Percentiles rank a stretch among this genome's conserved stretches.
These are phyloP conservation scores for Taphrina pruni DNA, from an alignment of 1,139 yeast species.

Conservation along the genomic window DNA sequence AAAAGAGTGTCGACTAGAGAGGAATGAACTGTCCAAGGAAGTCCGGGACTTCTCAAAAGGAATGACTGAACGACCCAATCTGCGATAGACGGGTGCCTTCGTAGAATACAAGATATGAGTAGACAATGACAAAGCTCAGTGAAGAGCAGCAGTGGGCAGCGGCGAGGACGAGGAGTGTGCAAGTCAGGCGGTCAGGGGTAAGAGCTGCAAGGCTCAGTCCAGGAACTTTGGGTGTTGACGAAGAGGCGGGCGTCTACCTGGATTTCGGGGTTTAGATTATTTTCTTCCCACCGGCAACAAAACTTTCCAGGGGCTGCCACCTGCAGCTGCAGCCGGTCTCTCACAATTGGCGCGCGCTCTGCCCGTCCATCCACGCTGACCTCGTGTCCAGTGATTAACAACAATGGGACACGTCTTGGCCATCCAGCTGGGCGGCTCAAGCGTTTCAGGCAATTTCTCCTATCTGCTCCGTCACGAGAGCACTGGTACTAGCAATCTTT, in stretches of 20 bases:
- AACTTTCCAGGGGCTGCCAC: slow-evolving; percentile 12
- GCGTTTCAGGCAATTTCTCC: not conserved
- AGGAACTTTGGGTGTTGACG: slow-evolving; percentile 17
- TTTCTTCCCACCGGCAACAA: slow-evolving; percentile 16
- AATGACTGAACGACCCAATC: not conserved
- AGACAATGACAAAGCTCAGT: not conserved
- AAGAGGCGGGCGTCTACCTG: slow-evolving; percentile 19
- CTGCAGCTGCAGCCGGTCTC: slow-evolving; percentile 9
- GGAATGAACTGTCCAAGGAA: not conserved
- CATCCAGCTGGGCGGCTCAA: not conserved
- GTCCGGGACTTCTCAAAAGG: not conserved
- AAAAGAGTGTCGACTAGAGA: slow-evolving; percentile 9
- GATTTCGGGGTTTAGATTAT: slow-evolving; percentile 11
- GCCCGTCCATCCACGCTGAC: not conserved
- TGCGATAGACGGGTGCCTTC: not conserved
- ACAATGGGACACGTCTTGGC: not conserved
- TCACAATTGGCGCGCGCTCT: slow-evolving; percentile 9
- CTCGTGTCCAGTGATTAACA: not conserved
- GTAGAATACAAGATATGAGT: not conserved
- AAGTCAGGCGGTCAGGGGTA: slow-evolving; percentile 11
- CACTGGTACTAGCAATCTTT: no score
- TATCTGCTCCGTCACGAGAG: no score
- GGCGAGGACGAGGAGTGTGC: slow-evolving; percentile 13
- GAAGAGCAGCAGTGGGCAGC: not conserved
- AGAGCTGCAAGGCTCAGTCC: slow-evolving; percentile 14